Percentiles rank a stretch among this genome's conserved stretches.
phyloP scores from a whole-genome alignment of 306 rosid genomes.

The barrel medic (Medicago truncatula) region DNA sequence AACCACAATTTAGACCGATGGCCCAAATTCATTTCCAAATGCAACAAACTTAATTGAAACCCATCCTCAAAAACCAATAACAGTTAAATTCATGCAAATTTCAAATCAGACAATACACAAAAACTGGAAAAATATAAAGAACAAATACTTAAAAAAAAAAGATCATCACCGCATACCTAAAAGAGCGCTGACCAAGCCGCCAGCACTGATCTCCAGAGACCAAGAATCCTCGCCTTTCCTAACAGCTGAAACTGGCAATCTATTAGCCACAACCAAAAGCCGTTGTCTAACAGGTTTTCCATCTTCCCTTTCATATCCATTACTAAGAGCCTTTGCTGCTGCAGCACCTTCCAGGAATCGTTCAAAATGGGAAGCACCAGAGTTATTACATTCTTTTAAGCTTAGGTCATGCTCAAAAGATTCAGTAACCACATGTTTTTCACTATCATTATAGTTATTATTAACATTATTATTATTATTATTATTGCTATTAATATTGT shows the following conservation, averaged over 20 bases:
- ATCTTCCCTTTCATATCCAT: conserved; percentile 61
- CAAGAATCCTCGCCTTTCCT: conserved; percentile 81
- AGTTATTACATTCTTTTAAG: conserved; percentile 61
- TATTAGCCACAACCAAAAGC: conserved; percentile 86
- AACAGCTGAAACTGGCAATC: conserved; percentile 91
- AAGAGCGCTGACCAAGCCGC: conserved; percentile 96
- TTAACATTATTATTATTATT: conserved; percentile 30
- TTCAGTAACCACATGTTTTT: conserved; percentile 47
- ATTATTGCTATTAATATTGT: conserved; percentile 30
- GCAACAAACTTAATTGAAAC: neutral
- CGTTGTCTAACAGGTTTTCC: conserved; percentile 69
- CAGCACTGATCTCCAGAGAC: conserved; percentile 87
- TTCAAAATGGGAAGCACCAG: conserved; percentile 45
- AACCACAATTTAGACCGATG: neutral
- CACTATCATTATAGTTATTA: conserved; percentile 29
- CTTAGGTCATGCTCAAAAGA: conserved; percentile 56
- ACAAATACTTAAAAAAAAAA: neutral
- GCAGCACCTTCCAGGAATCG: conserved; percentile 55
- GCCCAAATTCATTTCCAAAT: neutral
- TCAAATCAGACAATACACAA: conserved; percentile 28
- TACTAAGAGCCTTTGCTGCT: conserved; percentile 44
- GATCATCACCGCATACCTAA: conserved; percentile 63
- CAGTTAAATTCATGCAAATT: conserved; percentile 26
- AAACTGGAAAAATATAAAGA: neutral
- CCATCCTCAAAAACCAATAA: conserved; percentile 27